Conservation (phyloP, 2,329 filamentous ascomycete genomes). For the Neocucurbitaria cava region DNA sequence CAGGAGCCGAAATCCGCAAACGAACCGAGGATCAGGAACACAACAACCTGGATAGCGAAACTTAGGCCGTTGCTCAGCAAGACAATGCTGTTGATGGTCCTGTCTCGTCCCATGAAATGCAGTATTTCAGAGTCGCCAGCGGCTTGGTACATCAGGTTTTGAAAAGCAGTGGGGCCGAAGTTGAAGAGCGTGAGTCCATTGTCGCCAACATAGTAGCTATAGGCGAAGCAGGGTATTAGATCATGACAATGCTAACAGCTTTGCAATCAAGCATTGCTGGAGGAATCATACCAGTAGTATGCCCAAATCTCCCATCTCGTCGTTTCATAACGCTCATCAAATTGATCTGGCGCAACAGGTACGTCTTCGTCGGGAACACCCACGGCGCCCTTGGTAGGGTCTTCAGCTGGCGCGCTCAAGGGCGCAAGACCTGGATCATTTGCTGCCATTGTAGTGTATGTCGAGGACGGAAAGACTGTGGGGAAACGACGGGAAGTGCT, state of each 20-base stretch:
- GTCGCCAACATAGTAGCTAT: conserved; percentile 69
- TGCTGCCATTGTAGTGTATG: conserved; percentile 18
- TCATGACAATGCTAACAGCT: neutral
- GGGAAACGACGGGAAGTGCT: neutral
- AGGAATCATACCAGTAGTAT: conserved; percentile 56
- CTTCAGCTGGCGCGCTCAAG: conserved; percentile 25
- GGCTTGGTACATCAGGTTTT: conserved; percentile 69
- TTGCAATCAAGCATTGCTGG: neutral
- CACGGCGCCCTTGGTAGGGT: conserved; percentile 27
- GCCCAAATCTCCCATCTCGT: conserved; percentile 63
- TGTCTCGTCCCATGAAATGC: conserved; percentile 61
- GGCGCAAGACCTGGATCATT: conserved; percentile 33
- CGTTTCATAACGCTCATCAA: conserved; percentile 61
- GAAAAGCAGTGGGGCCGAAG: conserved; percentile 56
- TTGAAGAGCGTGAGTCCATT: conserved; percentile 69
- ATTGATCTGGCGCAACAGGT: conserved; percentile 61
- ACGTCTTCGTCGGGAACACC: conserved; percentile 44
- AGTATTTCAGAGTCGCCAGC: conserved; percentile 62
- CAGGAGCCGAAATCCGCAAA: conserved; percentile 71
- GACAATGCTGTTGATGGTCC: conserved; percentile 55
- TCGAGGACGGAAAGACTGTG: neutral
- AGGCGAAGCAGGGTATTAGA: conserved; percentile 12
- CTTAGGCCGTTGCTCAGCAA: conserved; percentile 71
- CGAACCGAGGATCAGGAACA: conserved; percentile 61
- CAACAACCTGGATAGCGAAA: conserved; percentile 69